Base-by-base conservation (phyloP, 2,329 filamentous ascomycete genomes). In the Metarhizium humberi region DNA sequence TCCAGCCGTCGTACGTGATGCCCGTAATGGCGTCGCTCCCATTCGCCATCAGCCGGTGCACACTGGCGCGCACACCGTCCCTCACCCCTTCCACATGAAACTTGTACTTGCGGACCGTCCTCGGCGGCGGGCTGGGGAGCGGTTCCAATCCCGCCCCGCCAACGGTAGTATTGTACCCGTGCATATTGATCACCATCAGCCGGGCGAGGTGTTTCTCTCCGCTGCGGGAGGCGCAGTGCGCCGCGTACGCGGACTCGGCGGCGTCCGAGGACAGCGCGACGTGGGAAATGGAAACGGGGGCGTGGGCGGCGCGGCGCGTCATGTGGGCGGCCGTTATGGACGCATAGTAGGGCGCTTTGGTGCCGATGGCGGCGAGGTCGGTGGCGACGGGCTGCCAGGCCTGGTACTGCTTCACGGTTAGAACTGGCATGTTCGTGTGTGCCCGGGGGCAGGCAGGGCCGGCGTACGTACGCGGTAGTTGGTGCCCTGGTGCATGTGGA, bases 401-500 rank as follows among this genome's bases (percentile, higher is more conserved):
- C 57, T 73, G 73, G 63, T 86, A 86, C 60, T 71, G 29, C n/a
- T 14, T 40, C 10, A 2, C 25, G 25, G 8, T 46, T 38, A 53
- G 51, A 46, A 8, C 6, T 25, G 25, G 4, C 25, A 4, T 4
- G 25, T 4, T 25, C 25, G 25, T 25, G 1, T 25, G 6, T 34
- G 6, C 10, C 5, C 5, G 32, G 32, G 32, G 10, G 14, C 34
- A 11, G 46, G 40, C 2, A 45, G 42, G 18, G n/a, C 18, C 20
- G 16, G 11, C 10, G 16, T 25, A 16, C 62, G 38, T 63, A 71
- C 68, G 7, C 82, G 74, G 63, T 82, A 86, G 64, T 84, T 76
- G 14, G 79, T 84, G 11, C 82, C 83, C 71, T 80, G 77, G 66
- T 87, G 84, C 79, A 86, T 81, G 63, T 85, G 80, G 2, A 82